Percentiles rank a stretch among this genome's conserved stretches.
These are phyloP conservation scores for Pleurotus salmoneostramineus DNA, from an alignment of 768 basidiomycete genomes.

Conservation along the genomic window DNA sequence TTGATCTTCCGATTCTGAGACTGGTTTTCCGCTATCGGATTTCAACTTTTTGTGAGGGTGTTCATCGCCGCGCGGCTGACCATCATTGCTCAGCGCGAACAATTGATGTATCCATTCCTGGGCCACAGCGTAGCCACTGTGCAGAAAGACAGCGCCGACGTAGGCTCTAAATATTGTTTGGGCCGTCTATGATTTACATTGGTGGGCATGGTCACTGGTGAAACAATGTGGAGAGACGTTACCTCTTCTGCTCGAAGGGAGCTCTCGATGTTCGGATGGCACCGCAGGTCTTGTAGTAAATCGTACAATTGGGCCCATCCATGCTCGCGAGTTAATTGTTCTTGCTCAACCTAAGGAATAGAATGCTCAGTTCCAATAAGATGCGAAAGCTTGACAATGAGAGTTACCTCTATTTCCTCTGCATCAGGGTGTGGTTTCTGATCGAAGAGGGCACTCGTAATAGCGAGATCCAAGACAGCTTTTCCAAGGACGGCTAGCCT, in stretches of 20 bases:
- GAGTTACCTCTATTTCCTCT: constrained; percentile 48
- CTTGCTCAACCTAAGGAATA: background rate
- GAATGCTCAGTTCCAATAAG: background rate
- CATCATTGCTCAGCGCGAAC: background rate
- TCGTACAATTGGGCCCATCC: constrained; percentile 46
- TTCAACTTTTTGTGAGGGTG: constrained; percentile 41
- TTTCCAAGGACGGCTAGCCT: constrained; percentile 50
- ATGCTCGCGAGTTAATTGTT: constrained; percentile 24
- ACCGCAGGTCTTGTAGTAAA: constrained; percentile 45
- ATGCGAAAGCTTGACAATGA: background rate
- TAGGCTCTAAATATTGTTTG: constrained; percentile 60
- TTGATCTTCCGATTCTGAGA: constrained; percentile 18
- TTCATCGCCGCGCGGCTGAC: no score
- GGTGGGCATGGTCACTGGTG: constrained; percentile 8
- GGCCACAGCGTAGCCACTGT: constrained; percentile 47
- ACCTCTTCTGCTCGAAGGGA: constrained; percentile 38
- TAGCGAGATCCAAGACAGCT: constrained; percentile 39
- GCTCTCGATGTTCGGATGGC: constrained; percentile 31
- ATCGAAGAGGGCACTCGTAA: constrained; percentile 44
- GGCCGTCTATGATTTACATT: constrained; percentile 39
- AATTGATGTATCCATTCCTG: constrained; percentile 53
- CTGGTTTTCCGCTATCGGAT: constrained; percentile 23
- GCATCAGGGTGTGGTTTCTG: constrained; percentile 47
- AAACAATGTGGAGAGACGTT: constrained; percentile 15
- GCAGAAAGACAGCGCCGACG: constrained; percentile 58